Conservation (phyloP, 1,139 yeast genomes). For the Keqinozyma sinolaborantium region DNA sequence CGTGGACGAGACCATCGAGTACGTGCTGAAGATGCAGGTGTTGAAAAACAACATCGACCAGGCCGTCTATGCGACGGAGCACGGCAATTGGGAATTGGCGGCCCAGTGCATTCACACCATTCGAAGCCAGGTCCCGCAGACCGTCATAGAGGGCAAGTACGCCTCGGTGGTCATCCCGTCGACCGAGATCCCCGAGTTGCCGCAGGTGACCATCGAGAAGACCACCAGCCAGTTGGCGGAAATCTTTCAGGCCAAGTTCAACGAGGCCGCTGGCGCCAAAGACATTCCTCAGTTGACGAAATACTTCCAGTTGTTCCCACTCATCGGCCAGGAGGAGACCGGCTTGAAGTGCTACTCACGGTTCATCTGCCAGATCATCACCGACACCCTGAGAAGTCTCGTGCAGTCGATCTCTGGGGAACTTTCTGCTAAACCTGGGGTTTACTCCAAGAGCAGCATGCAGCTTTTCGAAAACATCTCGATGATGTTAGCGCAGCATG, state of each 20-base stretch:
- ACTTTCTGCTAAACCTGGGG: conserved; percentile 35
- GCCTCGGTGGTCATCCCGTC: conserved; percentile 89
- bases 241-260: conserved; percentile 61
- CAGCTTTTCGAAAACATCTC: conserved; percentile 84
- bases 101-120: conserved; percentile 57
- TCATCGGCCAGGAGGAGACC: conserved; percentile 64
- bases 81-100: conserved; percentile 68
- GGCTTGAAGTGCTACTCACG: conserved; percentile 82
- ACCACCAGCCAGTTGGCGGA: conserved; percentile 60
- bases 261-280: conserved; percentile 61
- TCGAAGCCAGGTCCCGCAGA: conserved; percentile 51
- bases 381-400: conserved; percentile 68
- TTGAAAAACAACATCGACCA: conserved; percentile 64
- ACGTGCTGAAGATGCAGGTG: conserved; percentile 62
- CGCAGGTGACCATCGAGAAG: conserved; percentile 50
- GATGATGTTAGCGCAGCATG: conserved; percentile 80
- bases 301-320: conserved; percentile 83
- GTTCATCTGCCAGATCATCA: conserved; percentile 82
- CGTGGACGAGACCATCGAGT: conserved; percentile 61
- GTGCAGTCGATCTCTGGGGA: conserved; percentile 37
- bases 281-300: conserved; percentile 71
- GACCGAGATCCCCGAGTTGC: conserved; percentile 81
- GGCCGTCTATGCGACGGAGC: conserved; percentile 65
- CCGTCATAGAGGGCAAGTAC: conserved; percentile 59
- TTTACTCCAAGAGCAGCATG: conserved; percentile 66